Conservation (phyloP, 2,329 filamentous ascomycete genomes). For the Penicillium sp. region DNA sequence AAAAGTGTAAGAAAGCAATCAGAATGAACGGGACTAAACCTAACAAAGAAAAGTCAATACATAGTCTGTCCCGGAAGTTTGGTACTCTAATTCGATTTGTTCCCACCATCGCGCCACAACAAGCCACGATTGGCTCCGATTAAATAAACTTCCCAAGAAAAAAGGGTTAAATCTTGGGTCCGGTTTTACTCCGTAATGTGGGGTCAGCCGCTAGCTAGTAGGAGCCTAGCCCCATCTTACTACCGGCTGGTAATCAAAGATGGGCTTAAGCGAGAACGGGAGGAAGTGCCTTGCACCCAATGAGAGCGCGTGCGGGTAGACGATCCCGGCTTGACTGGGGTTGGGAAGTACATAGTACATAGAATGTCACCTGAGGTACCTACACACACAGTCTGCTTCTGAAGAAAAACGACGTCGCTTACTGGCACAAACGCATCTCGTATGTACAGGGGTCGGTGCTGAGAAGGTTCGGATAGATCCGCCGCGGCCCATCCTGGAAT, state of each 20-base stretch:
- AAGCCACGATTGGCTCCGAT: slow-evolving; percentile 1
- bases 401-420: neutral
- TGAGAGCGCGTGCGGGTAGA: neutral
- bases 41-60: no score
- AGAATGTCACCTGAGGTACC: no score
- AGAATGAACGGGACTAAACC: neutral
- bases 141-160: slow-evolving; percentile 15
- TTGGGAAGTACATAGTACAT: neutral
- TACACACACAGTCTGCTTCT: neutral
- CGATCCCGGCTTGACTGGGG: neutral
- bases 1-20: neutral
- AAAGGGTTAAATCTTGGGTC: neutral
- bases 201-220: slow-evolving; percentile 12
- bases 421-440: neutral
- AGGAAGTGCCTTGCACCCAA: neutral
- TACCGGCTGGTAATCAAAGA: slow-evolving; percentile 1
- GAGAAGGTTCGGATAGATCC: slow-evolving; percentile 12
- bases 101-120: neutral
- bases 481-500: slow-evolving; percentile 6
- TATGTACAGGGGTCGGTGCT: neutral
- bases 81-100: neutral
- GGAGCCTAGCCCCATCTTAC: neutral
- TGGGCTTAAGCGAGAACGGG: slow-evolving; percentile 1
- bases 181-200: neutral
- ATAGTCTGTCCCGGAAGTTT: neutral